These are phyloP conservation scores for Geosmithia putterillii DNA, from an alignment of 2,329 filamentous ascomycete genomes.

Conservation along the genomic window DNA sequence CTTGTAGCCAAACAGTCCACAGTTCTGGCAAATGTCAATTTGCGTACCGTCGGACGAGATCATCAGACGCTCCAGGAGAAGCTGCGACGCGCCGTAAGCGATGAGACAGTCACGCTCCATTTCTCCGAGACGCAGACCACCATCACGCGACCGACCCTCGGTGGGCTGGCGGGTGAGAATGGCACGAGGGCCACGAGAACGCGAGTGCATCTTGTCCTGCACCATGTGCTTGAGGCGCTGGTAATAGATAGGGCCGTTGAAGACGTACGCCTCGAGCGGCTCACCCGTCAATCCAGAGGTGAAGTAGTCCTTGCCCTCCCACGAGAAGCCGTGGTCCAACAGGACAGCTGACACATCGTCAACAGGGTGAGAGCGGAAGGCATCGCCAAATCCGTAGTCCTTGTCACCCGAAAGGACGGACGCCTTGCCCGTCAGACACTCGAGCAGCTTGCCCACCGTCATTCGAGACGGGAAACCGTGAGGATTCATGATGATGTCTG, in stretches of 20 bases:
- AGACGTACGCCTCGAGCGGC: constrained; percentile 87
- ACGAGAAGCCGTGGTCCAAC: constrained; percentile 82
- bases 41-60: constrained; percentile 80
- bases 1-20: constrained; percentile 89
- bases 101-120: constrained; percentile 99
- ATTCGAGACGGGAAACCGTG: constrained; percentile 99
- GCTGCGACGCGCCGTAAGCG: constrained; percentile 87
- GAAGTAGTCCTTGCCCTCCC: constrained; percentile 94
- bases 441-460: constrained; percentile 97
- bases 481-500: constrained; percentile 99
- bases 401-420: constrained; percentile 74
- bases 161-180: constrained; percentile 93
- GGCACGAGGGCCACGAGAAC: constrained; percentile 77
- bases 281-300: constrained; percentile 94
- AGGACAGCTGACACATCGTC: constrained; percentile 82
- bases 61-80: constrained; percentile 90
- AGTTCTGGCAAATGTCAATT: constrained; percentile 88
- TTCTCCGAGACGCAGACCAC: constrained; percentile 86
- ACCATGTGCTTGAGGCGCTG: constrained; percentile 99
- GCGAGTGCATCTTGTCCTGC: constrained; percentile 98
- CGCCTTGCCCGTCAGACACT: constrained; percentile 89
- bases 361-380: constrained; percentile 73
- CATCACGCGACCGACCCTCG: constrained; percentile 84
- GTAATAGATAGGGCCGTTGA: constrained; percentile 98
- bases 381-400: constrained; percentile 72